These are phyloP conservation scores for Schizopora paradoxa DNA, from an alignment of 1,284 basidiomycete species.

Conservation along the genomic window DNA sequence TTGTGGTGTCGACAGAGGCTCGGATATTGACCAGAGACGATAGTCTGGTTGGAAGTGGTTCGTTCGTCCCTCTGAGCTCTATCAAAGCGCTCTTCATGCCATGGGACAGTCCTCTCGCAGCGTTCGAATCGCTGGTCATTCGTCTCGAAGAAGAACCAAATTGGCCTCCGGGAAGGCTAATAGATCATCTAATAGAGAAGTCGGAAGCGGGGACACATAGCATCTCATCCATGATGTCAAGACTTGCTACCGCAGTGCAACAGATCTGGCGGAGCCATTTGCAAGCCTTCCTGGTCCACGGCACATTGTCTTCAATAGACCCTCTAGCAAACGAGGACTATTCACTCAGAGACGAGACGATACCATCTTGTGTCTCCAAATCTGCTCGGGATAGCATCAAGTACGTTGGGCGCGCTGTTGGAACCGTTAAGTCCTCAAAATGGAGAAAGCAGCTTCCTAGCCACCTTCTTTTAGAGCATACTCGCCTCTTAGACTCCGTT, in stretches of 20 bases:
- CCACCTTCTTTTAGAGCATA: conserved; percentile 56
- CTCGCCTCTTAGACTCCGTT: conserved; percentile 56
- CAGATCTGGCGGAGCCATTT: conserved; percentile 76
- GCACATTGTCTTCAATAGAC: conserved; percentile 54
- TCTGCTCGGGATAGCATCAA: conserved; percentile 75
- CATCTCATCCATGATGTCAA: conserved; percentile 63
- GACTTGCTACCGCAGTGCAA: conserved; percentile 68
- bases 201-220: conserved; percentile 72
- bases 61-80: conserved; percentile 78
- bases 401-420: conserved; percentile 84
- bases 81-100: conserved; percentile 74
- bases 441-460: conserved; percentile 73
- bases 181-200: conserved; percentile 66
- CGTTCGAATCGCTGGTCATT: conserved; percentile 58
- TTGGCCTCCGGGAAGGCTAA: conserved; percentile 70
- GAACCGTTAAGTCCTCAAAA: conserved; percentile 75
- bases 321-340: conserved; percentile 54
- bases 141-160: conserved; percentile 49
- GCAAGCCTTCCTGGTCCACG: conserved; percentile 73
- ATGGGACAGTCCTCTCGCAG: conserved; percentile 79
- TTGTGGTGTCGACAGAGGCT: conserved; percentile 77
- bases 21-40: conserved; percentile 68
- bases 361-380: conserved; percentile 68
- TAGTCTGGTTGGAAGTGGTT: conserved; percentile 63
- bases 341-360: conserved; percentile 51